phyloP scores from a whole-genome alignment of 73 alveolate genomes.

The Paraurostyla sp. region DNA sequence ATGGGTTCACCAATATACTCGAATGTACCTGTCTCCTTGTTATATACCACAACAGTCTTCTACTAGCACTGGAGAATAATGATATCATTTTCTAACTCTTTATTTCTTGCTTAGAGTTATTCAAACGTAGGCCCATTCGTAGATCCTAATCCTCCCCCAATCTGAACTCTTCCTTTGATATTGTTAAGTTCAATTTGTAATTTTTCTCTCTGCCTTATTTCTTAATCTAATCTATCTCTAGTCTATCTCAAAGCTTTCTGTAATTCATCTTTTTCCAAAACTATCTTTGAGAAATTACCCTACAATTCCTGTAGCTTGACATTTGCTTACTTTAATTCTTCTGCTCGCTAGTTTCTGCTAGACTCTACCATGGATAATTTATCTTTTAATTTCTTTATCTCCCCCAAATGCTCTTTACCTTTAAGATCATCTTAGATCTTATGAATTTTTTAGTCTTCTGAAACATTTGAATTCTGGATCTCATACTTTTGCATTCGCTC shows the following conservation, averaged over 20 bases:
- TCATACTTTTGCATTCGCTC: conserved; percentile 12
- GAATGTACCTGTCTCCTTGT: conserved; percentile 66
- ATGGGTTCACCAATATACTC: conserved; percentile 75
- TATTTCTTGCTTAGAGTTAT: not conserved
- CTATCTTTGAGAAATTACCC: not conserved
- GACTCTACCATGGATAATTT: not conserved
- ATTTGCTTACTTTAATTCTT: not conserved
- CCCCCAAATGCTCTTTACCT: conserved; percentile 6
- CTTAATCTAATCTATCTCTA: not conserved
- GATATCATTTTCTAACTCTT: conserved; percentile 58
- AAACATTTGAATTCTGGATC: not conserved
- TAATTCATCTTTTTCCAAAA: not conserved
- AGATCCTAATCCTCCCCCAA: conserved; percentile 20
- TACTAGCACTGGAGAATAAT: conserved; percentile 25
- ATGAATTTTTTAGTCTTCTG: conserved; percentile 50
- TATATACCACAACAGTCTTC: conserved; percentile 67
- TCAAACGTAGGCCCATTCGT: conserved; percentile 15
- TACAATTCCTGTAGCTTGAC: conserved; percentile 14
- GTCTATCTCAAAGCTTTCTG: not conserved
- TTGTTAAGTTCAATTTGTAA: not conserved
- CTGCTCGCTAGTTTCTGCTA: not conserved
- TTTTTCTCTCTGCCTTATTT: not conserved
- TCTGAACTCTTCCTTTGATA: not conserved
- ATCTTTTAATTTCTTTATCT: conserved; percentile 1
- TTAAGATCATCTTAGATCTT: conserved; percentile 38